Percentiles rank a stretch among this genome's conserved stretches.
Conservation (phyloP, 495 filamentous ascomycete species). For the Baudoinia panamericana region DNA sequence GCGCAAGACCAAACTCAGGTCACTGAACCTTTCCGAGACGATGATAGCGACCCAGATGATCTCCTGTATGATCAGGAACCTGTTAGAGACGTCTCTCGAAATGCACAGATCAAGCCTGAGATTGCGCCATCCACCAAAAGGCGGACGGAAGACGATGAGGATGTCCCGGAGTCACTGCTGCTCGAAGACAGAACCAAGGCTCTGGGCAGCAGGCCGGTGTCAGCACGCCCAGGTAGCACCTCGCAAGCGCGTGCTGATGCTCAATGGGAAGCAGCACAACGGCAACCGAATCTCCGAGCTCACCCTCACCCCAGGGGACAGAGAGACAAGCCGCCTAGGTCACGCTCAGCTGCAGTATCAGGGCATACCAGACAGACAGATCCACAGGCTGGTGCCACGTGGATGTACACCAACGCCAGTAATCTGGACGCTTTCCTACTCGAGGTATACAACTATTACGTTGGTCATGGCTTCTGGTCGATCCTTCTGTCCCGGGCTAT, state of each 20-base stretch:
- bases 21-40: constrained; percentile 10
- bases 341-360: too few species aligned
- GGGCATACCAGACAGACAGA: constrained; percentile 31
- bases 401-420: constrained; percentile 87
- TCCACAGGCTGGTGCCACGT: constrained; percentile 76
- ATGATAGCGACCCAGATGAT: constrained; percentile 13
- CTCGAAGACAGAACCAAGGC: constrained; percentile 42
- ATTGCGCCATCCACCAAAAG: constrained; percentile 2
- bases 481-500: constrained; percentile 60
- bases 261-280: constrained; percentile 55
- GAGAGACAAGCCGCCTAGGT: too few species aligned
- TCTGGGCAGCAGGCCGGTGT: constrained; percentile 4
- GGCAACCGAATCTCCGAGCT: too few species aligned
- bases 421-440: constrained; percentile 84
- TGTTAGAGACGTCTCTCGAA: not conserved
- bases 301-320: too few species aligned
- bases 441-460: constrained; percentile 84
- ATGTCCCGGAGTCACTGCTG: constrained; percentile 79
- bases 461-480: constrained; percentile 77
- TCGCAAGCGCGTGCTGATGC: constrained; percentile 41
- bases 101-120: constrained; percentile 6
- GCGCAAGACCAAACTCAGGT: constrained; percentile 1
- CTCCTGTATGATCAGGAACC: constrained; percentile 5
- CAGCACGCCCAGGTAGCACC: constrained; percentile 36
- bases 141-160: constrained; percentile 58